Conservation (phyloP, 495 filamentous ascomycete genomes). For the Staphylotrichum tortipilum region DNA sequence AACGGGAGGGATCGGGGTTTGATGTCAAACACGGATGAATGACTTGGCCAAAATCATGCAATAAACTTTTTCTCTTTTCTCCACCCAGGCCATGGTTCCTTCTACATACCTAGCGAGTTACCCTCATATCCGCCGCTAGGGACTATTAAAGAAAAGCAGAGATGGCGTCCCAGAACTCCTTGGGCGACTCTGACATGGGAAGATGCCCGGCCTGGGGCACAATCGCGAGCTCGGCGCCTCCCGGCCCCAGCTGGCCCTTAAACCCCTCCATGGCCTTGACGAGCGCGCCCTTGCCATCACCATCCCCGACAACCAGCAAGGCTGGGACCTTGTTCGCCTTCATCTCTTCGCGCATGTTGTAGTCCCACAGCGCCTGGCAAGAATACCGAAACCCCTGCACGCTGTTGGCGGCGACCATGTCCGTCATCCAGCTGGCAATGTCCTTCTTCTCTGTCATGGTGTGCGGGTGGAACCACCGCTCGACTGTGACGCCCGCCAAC, state of each 20-base stretch:
- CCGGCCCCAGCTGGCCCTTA: constrained; percentile 42
- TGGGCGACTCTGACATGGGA: constrained; percentile 72
- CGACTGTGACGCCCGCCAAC: constrained; percentile 58
- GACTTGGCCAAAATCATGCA: too few species aligned
- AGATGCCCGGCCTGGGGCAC: constrained; percentile 65
- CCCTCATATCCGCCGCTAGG: too few species aligned
- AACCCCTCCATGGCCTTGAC: constrained; percentile 72
- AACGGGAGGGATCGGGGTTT: too few species aligned
- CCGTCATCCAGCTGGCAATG: constrained; percentile 40
- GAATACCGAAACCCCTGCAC: constrained; percentile 60
- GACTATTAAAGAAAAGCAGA: constrained; percentile 44
- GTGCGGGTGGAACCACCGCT: constrained; percentile 63
- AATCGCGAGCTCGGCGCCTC: constrained; percentile 47
- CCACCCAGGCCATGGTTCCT: too few species aligned
- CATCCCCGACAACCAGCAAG: constrained; percentile 59
- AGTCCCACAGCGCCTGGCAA: constrained; percentile 66
- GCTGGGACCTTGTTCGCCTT: constrained; percentile 48
- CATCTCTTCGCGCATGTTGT: constrained; percentile 62
- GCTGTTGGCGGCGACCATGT: constrained; percentile 54
- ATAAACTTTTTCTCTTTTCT: too few species aligned
- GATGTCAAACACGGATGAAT: too few species aligned
- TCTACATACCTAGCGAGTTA: too few species aligned
- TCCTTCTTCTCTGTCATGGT: constrained; percentile 44
- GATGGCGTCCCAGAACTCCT: constrained; percentile 54
- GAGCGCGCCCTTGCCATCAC: constrained; percentile 58